Evolutionary conservation across 2,329 filamentous ascomycete genomes (phyloP).

Genomic region (Penicillium expansum): DNA sequence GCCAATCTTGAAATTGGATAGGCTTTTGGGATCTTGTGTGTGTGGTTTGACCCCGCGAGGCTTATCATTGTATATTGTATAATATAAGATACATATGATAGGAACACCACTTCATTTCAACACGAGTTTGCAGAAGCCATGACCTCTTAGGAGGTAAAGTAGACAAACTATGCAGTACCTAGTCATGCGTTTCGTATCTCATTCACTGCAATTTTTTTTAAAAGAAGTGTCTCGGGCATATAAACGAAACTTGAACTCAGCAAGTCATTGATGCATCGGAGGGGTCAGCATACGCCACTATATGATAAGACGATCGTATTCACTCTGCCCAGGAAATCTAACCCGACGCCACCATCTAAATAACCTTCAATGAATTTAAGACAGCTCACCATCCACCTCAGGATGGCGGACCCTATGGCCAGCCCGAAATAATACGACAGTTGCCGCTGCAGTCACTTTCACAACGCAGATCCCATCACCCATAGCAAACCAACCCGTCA

Average conservation of each 20-base stretch:
- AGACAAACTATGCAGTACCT: neutral
- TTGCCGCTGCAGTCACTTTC: slow-evolving; percentile 26
- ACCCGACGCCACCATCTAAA: neutral
- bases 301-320: neutral
- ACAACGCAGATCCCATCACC: slow-evolving; percentile 16
- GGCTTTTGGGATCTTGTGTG: neutral
- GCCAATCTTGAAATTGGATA: neutral
- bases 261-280: neutral
- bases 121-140: neutral
- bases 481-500: slow-evolving; percentile 16
- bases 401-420: neutral
- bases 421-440: slow-evolving; percentile 2
- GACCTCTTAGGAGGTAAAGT: neutral
- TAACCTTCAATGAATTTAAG: neutral
- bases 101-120: neutral
- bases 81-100: neutral
- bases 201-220: too few relatives aligned
- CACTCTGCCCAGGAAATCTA: neutral
- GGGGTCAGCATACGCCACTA: neutral
- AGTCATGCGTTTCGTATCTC: too few relatives aligned
- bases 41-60: neutral
- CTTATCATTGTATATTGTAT: neutral
- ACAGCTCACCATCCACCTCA: neutral
- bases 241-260: neutral
- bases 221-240: neutral